Base-by-base conservation (phyloP, 495 filamentous ascomycete genomes). In the Podospora pseudocomata region DNA sequence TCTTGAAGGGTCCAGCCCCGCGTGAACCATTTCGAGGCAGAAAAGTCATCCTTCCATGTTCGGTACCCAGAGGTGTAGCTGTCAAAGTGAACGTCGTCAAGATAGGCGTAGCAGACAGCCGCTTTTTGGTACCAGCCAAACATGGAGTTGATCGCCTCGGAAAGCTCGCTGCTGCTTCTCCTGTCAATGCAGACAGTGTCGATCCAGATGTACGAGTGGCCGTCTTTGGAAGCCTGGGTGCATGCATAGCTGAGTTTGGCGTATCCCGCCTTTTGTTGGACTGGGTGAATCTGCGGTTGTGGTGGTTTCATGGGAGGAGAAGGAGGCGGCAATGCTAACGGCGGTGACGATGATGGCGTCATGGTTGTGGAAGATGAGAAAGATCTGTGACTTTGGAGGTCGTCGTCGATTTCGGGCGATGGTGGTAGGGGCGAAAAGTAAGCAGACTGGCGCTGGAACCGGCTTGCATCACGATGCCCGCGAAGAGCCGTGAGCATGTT, bases 121-220 rank as follows among this genome's bases (percentile, higher is more conserved):
- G 73, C 71, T 19, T 30, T 23, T 18, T 70, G 49, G 49, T 74
- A 77, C 70, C 72, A 77, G 1, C 39, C 11, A 30, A 71, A 77
- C 67, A 75, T 73, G 63, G 72, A 71, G 64, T 77, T 77, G 34
- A 75, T 66, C 3, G 72, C 70, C 28, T 75, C 71, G 1, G 75
- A 66, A 0, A 77, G n/a, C 44, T 77, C 75, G n/a, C 68, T 63
- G 20, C 70, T 67, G 30, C 64, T 74, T 4, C 59, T 56, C 63
- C 62, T 68, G 67, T 77, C 72, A 61, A 77, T 73, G 61, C 75
- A 77, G 58, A 65, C 68, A 0, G 75, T 75, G 65, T 77, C 75
- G 2, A 73, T 53, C 75, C 75, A 77, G 16, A 74, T 16, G 49
- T 71, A 74, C 0, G 58, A 32, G 20, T 27, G 53, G 0, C 72